Evolutionary conservation across 2,329 filamentous ascomycete species (phyloP).

Genomic region (Botryotinia calthae): DNA sequence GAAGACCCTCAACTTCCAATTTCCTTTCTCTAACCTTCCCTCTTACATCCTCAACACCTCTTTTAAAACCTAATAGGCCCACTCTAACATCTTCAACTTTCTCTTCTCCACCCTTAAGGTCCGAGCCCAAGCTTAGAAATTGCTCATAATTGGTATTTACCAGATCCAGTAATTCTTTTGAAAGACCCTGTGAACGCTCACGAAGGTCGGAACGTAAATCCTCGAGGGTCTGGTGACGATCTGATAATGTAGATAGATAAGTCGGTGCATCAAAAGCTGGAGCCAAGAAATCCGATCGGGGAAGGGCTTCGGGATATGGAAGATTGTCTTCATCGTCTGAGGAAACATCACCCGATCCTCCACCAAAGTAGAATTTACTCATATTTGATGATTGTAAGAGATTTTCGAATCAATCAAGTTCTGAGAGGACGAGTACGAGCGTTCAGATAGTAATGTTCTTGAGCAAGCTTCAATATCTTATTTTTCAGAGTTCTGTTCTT

Average conservation of each 20-base stretch:
- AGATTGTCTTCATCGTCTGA: conserved; percentile 63
- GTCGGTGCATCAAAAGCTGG: conserved; percentile 73
- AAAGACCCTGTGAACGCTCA: conserved; percentile 74
- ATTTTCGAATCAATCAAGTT: neutral
- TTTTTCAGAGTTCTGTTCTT: neutral
- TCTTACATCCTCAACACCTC: conserved; percentile 75
- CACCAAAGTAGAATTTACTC: conserved; percentile 49
- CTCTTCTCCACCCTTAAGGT: conserved; percentile 84
- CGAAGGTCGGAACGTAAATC: conserved; percentile 86
- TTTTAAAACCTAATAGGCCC: conserved; percentile 77
- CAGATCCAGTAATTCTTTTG: conserved; percentile 84
- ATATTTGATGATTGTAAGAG: conserved; percentile 35
- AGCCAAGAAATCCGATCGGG: conserved; percentile 77
- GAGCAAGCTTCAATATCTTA: neutral
- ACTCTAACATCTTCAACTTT: conserved; percentile 87
- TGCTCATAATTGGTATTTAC: conserved; percentile 95
- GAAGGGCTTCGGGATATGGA: conserved; percentile 83
- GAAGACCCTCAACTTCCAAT: conserved; percentile 58
- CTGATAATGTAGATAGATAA: conserved; percentile 79
- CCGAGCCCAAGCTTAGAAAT: conserved; percentile 79
- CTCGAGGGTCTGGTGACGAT: conserved; percentile 93
- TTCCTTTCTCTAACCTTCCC: conserved; percentile 61
- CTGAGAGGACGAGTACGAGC: neutral
- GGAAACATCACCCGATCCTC: conserved; percentile 33
- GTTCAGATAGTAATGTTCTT: neutral